phyloP scores from a whole-genome alignment of 805 yeast genomes.

The Yarrowia sp. region DNA sequence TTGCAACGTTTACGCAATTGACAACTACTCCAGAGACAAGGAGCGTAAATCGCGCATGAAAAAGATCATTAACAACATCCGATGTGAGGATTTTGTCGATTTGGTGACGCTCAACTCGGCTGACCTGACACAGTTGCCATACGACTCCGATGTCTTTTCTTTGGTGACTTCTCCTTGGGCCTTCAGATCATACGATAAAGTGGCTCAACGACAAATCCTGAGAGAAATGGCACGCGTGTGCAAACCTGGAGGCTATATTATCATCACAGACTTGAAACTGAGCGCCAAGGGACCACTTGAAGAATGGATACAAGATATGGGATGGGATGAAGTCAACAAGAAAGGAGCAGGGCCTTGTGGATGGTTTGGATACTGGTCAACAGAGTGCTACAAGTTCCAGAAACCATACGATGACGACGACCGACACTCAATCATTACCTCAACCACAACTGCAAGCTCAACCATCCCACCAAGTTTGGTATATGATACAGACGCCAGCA shows the following conservation, averaged over 20 bases:
- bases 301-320: conserved; percentile 20
- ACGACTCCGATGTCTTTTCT: neutral
- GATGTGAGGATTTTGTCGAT: neutral
- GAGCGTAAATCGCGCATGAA: conserved; percentile 10
- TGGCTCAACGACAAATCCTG: conserved; percentile 1
- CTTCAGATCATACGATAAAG: neutral
- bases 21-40: conserved; percentile 7
- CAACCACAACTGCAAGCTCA: neutral
- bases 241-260: conserved; percentile 16
- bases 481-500: neutral
- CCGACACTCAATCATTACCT: neutral
- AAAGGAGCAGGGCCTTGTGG: conserved; percentile 20
- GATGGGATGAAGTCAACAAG: conserved; percentile 15
- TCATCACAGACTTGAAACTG: conserved; percentile 2
- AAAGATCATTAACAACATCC: conserved; percentile 12
- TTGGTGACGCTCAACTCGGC: conserved; percentile 6
- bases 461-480: neutral
- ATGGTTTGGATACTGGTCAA: conserved; percentile 24
- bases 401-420: conserved; percentile 11
- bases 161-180: conserved; percentile 17
- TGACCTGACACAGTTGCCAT: neutral
- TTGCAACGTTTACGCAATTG: neutral
- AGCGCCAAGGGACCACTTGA: conserved; percentile 4
- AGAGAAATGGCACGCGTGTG: conserved; percentile 23
- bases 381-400: conserved; percentile 9